phyloP scores from a whole-genome alignment of 1,139 yeast species.

The Oligophagozyma castellii region DNA sequence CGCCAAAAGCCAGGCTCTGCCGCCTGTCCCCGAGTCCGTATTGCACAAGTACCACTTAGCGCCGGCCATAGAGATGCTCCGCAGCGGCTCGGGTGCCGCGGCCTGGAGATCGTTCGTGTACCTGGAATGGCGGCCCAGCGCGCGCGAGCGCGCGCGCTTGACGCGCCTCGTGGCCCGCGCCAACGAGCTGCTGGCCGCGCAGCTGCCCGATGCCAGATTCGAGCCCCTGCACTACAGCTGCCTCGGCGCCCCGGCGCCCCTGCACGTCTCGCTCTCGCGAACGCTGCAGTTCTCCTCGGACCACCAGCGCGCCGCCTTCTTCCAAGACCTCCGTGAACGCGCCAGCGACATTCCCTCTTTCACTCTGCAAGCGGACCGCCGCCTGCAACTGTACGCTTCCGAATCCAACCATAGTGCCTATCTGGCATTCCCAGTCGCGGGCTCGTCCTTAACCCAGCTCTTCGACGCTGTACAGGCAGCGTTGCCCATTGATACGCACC shows the following conservation, averaged over 20 bases:
- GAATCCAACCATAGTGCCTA: constrained; percentile 1
- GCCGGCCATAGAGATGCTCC: constrained; percentile 6
- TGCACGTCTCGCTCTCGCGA: constrained; percentile 13
- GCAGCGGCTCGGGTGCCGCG: no score
- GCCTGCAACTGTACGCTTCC: constrained; percentile 1
- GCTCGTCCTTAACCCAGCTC: no score
- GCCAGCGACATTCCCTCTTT: constrained; percentile 1
- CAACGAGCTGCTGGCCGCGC: not conserved
- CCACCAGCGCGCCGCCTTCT: constrained; percentile 6
- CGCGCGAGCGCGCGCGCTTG: not conserved
- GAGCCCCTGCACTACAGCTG: constrained; percentile 12
- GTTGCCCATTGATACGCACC: constrained; percentile 3
- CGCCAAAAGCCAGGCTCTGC: no score
- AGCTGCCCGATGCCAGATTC: constrained; percentile 3
- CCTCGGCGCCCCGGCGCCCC: constrained; percentile 12
- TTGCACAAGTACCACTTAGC: constrained; percentile 9
- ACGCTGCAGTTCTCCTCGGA: constrained; percentile 6
- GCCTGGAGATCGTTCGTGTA: constrained; percentile 8
- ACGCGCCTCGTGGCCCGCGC: not conserved
- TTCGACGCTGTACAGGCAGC: no score
- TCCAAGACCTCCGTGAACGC: constrained; percentile 3
- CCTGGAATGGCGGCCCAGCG: constrained; percentile 10
- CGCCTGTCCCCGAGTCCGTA: constrained; percentile 8
- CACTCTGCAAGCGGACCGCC: not conserved
- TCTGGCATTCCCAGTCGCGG: constrained; percentile 1